Percentiles rank a stretch among this genome's conserved stretches.
phyloP scores from a whole-genome alignment of 2,329 filamentous ascomycete genomes.

The Ophiostoma fasciatum region DNA sequence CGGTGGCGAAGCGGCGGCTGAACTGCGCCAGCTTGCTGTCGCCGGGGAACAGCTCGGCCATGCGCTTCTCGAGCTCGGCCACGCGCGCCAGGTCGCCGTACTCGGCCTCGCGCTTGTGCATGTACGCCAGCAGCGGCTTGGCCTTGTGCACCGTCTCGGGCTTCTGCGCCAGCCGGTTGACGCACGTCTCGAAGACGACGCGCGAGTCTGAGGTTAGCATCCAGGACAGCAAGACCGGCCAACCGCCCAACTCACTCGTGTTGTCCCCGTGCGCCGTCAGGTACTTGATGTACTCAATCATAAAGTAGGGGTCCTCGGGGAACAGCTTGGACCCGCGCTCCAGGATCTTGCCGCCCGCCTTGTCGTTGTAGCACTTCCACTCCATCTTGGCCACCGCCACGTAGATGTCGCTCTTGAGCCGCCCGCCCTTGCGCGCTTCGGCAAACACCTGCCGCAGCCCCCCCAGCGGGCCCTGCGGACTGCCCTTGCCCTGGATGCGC shows the following conservation, averaged over 20 bases:
- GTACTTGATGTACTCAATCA: constrained; percentile 91
- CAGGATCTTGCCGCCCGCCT: constrained; percentile 86
- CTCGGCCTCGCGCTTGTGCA: constrained; percentile 88
- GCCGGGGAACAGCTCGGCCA: constrained; percentile 85
- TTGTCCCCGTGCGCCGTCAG: constrained; percentile 83
- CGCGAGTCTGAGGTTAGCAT: constrained; percentile 54
- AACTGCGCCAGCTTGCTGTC: constrained; percentile 68
- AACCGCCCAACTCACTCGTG: constrained; percentile 53
- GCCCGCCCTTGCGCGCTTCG: constrained; percentile 74
- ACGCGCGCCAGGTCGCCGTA: constrained; percentile 90
- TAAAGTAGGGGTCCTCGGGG: constrained; percentile 83
- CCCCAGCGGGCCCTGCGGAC: constrained; percentile 35
- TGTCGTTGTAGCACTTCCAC: constrained; percentile 89
- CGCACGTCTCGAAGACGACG: constrained; percentile 89
- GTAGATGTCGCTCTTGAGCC: constrained; percentile 88
- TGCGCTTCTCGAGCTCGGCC: constrained; percentile 76
- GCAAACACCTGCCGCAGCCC: constrained; percentile 81
- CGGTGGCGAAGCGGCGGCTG: constrained; percentile 55
- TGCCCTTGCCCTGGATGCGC: constrained; percentile 76
- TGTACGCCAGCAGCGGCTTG: constrained; percentile 76
- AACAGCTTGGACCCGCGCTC: constrained; percentile 89
- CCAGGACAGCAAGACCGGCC: not conserved
- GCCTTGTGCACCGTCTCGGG: constrained; percentile 59
- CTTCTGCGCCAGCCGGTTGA: constrained; percentile 66
- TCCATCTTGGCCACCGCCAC: constrained; percentile 87